Evolutionary conservation across 495 filamentous ascomycete species (phyloP).

Genomic region (Cudoniella acicularis): DNA sequence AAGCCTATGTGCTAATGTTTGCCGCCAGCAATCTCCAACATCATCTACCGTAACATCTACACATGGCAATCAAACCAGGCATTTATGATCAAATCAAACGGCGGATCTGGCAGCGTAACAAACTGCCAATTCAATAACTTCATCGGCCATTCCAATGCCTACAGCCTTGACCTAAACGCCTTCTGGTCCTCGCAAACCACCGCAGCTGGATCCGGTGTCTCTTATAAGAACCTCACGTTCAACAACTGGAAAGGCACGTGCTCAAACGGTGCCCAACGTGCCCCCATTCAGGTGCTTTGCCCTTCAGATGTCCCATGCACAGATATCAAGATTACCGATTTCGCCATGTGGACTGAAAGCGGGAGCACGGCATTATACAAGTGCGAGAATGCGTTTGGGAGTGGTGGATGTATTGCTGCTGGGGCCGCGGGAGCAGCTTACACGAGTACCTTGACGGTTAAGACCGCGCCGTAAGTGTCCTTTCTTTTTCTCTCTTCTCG

Average conservation of each 20-base stretch:
- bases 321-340: conserved; percentile 48
- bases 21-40: conserved; percentile 35
- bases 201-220: conserved; percentile 40
- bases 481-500: no score
- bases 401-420: conserved; percentile 19
- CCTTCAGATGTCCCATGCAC: conserved; percentile 39
- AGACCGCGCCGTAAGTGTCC: conserved; percentile 16
- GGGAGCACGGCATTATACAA: conserved; percentile 14
- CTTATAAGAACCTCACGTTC: conserved; percentile 48
- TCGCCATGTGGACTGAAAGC: conserved; percentile 58
- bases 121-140: conserved; percentile 55
- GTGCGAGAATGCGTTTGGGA: conserved; percentile 26
- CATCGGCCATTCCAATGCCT: conserved; percentile 43
- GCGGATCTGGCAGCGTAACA: conserved; percentile 40
- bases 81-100: conserved; percentile 60
- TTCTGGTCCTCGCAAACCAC: conserved; percentile 19
- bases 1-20: neutral
- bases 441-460: conserved; percentile 10
- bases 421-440: conserved; percentile 11
- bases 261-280: conserved; percentile 43
- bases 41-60: conserved; percentile 50
- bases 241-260: conserved; percentile 55
- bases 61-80: conserved; percentile 54
- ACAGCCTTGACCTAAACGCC: conserved; percentile 46
- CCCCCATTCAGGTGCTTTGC: conserved; percentile 43